Base-by-base conservation (phyloP, 306 rosid species). In the Cucurbita ficifolia region DNA sequence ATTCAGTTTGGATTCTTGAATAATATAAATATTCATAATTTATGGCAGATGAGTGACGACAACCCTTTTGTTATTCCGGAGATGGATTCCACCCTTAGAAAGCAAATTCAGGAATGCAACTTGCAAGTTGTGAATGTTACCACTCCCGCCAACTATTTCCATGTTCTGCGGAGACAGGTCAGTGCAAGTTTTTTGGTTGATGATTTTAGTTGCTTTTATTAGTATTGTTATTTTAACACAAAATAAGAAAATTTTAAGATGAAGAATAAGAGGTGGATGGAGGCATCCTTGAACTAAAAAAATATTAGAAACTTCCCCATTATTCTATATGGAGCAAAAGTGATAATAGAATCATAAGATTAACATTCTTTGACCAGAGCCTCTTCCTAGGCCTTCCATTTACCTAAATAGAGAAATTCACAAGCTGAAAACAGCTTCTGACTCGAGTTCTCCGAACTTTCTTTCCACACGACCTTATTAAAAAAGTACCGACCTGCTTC, bases 71-170 rank as follows among this genome's bases (percentile, higher is more conserved):
- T 89, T 82, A 89, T 95, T 76, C 99, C 99, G 68, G 99, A 91
- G 85, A 95, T 95, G 99, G 99, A 95, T 79, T 82, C 96, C 38
- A 95, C 97, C 70, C 96, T 89, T 17, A 77, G 96, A 70, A 95
- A 82, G 51, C 97, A 91, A 85, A 95, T 95, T 86, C 97, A 95
- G 88, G 99, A 94, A 84, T 95, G 97, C 82, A 95, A 95, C 81
- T 86, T 89, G 92, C 97, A 95, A 87, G 79, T 95, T 82, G 99
- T 95, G 80, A 95, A 89, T 78, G 96, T 91, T 73, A 91, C 99
- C 18, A 91, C 99, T 77, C 99, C 96, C 55, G 97, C 99, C 68
- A 94, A 94, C 78, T 95, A 91, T 77, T 95, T 95, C 90, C 99
- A 95, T 84, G 97, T 95, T 76, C 72, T 91, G 60, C 89, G 97